Evolutionary conservation across 768 basidiomycete species (phyloP).

Genomic region (Harrya chromipes): DNA sequence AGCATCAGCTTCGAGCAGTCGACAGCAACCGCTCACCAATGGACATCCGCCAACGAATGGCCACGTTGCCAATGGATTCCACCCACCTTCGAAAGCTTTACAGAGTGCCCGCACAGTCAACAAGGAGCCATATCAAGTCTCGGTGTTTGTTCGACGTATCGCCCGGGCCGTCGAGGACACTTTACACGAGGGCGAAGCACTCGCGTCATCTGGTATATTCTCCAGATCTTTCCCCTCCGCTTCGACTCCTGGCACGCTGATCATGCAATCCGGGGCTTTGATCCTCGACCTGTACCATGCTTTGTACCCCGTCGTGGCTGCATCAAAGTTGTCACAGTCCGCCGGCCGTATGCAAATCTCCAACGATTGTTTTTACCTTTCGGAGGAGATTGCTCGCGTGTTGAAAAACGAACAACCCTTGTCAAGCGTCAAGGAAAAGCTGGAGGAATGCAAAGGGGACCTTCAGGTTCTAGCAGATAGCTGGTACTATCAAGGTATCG

Average conservation of each 20-base stretch:
- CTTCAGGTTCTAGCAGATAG: slow-evolving; percentile 59
- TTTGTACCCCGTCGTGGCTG: slow-evolving; percentile 65
- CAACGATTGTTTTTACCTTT: slow-evolving; percentile 77
- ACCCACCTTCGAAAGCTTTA: slow-evolving; percentile 14
- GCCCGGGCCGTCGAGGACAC: slow-evolving; percentile 56
- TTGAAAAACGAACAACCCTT: slow-evolving; percentile 28
- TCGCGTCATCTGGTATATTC: slow-evolving; percentile 57
- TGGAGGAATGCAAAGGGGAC: slow-evolving; percentile 49
- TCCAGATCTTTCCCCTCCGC: slow-evolving; percentile 29
- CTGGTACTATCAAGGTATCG: slow-evolving; percentile 70
- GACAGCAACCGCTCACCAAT: slow-evolving; percentile 39
- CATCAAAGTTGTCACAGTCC: slow-evolving; percentile 44
- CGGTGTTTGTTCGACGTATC: slow-evolving; percentile 52
- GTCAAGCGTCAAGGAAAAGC: slow-evolving; percentile 39
- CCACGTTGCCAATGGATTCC: slow-evolving; percentile 17
- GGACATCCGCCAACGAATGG: slow-evolving; percentile 20
- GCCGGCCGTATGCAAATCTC: slow-evolving; percentile 69
- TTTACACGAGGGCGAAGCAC: slow-evolving; percentile 63
- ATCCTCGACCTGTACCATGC: slow-evolving; percentile 79
- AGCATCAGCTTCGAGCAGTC: slow-evolving; percentile 55
- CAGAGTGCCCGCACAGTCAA: slow-evolving; percentile 13
- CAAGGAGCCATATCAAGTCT: slow-evolving; percentile 59
- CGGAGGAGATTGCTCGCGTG: slow-evolving; percentile 40
- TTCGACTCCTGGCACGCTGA: slow-evolving; percentile 46
- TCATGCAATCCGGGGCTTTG: slow-evolving; percentile 60